phyloP scores from a whole-genome alignment of 352 stramenopile genomes.

The Phytophthora melonis region DNA sequence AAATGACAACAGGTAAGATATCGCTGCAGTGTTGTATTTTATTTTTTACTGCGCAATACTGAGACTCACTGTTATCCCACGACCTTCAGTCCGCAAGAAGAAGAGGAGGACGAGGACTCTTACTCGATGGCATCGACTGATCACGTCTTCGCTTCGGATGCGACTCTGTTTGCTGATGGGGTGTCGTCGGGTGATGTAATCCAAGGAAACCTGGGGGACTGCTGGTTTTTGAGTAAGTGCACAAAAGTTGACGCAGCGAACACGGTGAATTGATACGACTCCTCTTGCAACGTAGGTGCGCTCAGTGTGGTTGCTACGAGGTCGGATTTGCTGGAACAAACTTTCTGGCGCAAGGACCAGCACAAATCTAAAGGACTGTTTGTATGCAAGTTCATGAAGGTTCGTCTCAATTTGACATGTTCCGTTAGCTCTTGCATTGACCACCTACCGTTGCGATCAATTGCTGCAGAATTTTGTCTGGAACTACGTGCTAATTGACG shows the following conservation, averaged over 20 bases:
- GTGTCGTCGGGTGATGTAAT: conserved; percentile 87
- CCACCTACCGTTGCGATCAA: too few species aligned
- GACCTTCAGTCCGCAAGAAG: conserved; percentile 15
- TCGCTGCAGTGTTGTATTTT: not conserved
- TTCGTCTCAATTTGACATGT: conserved; percentile 23
- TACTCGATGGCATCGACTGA: conserved; percentile 32
- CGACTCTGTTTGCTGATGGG: conserved; percentile 80
- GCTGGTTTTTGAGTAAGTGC: conserved; percentile 91
- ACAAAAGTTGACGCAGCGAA: not conserved
- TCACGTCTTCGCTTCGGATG: conserved; percentile 65
- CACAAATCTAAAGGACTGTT: conserved; percentile 85
- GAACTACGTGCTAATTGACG: conserved; percentile 94
- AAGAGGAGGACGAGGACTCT: conserved; percentile 32
- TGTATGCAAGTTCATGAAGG: conserved; percentile 94
- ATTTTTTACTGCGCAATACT: not conserved
- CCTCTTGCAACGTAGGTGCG: conserved; percentile 55
- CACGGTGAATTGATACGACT: not conserved
- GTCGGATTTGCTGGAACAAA: conserved; percentile 80
- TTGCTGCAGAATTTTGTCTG: conserved; percentile 83
- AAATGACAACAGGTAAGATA: conserved; percentile 33
- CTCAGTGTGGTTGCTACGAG: conserved; percentile 89
- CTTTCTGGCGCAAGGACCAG: conserved; percentile 80
- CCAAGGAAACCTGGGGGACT: conserved; percentile 92
- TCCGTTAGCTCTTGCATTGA: not conserved
- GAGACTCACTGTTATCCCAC: not conserved